Percentiles rank a stretch among this genome's conserved stretches.
phyloP scores from a whole-genome alignment of 78 protist genomes.

The Dictyostelium purpureum region DNA sequence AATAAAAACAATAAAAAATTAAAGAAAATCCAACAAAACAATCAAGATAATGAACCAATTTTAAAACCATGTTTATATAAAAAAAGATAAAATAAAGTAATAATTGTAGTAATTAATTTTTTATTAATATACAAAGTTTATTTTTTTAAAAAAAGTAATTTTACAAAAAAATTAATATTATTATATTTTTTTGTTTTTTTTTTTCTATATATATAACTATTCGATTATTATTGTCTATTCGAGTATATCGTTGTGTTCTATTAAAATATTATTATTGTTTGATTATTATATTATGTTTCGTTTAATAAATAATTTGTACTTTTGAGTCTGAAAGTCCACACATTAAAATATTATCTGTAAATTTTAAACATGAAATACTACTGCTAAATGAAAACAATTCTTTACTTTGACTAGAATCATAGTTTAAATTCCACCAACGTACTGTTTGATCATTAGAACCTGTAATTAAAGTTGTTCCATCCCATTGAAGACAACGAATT shows the following conservation, averaged over 20 bases:
- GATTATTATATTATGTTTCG: not conserved
- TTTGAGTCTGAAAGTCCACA: constrained; percentile 51
- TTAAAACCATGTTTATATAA: constrained; percentile 72
- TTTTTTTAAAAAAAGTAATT: not conserved
- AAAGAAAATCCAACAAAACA: not conserved
- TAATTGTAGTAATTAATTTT: not conserved
- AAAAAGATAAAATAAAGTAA: constrained; percentile 16
- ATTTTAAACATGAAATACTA: constrained; percentile 36
- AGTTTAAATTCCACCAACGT: constrained; percentile 48
- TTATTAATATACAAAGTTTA: not conserved
- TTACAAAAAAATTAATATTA: not conserved
- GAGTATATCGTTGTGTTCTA: not conserved
- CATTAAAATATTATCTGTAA: constrained; percentile 9
- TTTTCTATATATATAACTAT: not conserved
- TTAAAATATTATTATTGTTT: not conserved
- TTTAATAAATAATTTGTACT: constrained; percentile 42
- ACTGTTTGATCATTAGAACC: constrained; percentile 63
- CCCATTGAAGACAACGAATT: constrained; percentile 48
- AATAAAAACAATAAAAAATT: not conserved
- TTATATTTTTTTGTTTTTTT: not conserved
- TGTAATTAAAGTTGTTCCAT: constrained; percentile 28
- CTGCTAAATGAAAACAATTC: constrained; percentile 23
- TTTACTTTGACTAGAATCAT: not conserved
- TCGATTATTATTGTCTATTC: not conserved
- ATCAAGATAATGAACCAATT: not conserved